Conservation (phyloP, 345 rosid genomes). For the Kandelia obovata region DNA sequence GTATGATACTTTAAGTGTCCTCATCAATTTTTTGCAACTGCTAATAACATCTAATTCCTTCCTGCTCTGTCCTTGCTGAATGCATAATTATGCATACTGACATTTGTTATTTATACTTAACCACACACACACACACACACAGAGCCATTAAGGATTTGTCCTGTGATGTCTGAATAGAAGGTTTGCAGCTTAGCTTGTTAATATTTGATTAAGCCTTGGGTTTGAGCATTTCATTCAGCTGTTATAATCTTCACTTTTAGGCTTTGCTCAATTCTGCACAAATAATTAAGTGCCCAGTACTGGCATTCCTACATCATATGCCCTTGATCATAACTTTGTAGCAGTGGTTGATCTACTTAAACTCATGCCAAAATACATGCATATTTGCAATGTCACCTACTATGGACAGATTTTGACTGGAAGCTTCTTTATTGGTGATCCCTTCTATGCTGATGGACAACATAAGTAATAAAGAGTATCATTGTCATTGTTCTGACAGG, state of each 20-base stretch:
- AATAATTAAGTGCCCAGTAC: background rate
- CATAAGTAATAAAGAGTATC: background rate
- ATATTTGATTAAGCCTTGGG: background rate
- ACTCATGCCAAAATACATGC: background rate
- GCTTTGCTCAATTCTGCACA: background rate
- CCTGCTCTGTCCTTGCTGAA: background rate
- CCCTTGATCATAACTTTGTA: no score
- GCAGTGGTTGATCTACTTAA: background rate
- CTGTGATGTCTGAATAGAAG: no score
- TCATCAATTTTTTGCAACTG: background rate
- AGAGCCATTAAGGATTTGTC: no score
- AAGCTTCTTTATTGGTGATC: background rate
- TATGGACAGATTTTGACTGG: background rate
- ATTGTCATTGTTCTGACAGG: background rate
- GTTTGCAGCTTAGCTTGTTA: conserved; percentile 1
- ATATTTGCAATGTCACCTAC: background rate
- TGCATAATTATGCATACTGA: background rate
- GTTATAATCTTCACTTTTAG: background rate
- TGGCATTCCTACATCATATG: no score
- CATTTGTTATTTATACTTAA: no score
- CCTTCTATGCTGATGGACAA: no score
- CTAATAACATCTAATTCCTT: background rate
- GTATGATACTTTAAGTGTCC: conserved; percentile 29
- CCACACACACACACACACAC: no score
- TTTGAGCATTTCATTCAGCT: background rate